A percentile compares a stretch with the other conserved stretches of the same genome.
Evolutionary conservation across 2,329 filamentous ascomycete species (phyloP).

Genomic region (Colletotrichum melonis): DNA sequence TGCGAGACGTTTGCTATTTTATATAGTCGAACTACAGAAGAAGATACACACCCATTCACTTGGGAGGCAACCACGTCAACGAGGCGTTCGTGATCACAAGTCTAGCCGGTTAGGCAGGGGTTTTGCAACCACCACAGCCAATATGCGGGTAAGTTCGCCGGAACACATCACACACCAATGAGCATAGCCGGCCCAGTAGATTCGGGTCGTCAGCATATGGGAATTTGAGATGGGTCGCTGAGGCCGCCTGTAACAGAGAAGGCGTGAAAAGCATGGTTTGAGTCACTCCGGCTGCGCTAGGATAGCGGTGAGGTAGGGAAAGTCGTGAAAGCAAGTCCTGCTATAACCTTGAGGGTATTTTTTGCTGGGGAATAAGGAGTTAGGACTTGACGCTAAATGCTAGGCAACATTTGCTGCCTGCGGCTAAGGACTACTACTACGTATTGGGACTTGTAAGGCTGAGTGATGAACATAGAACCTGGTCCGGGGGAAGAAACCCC

Average conservation of each 20-base stretch:
- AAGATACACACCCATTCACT: not conserved
- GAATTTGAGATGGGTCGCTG: not conserved
- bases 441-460: not conserved
- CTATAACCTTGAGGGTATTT: not conserved
- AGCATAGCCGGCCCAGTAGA: not conserved
- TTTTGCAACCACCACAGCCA: not conserved
- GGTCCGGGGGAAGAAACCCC: not conserved
- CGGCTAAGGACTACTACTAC: not conserved
- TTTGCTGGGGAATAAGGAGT: not conserved
- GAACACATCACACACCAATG: not conserved
- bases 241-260: not conserved
- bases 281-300: constrained; percentile 10
- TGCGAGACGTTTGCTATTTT: not conserved
- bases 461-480: not conserved
- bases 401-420: constrained; percentile 3
- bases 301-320: not conserved
- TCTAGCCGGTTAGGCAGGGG: not conserved
- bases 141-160: not conserved
- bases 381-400: too few species aligned
- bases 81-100: not conserved
- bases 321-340: not conserved
- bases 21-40: not conserved
- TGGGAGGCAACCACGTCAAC: not conserved
- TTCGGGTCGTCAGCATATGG: not conserved
- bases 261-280: not conserved